Evolutionary conservation across 495 filamentous ascomycete species (phyloP).

Genomic region (Aspergillus sclerotioniger): DNA sequence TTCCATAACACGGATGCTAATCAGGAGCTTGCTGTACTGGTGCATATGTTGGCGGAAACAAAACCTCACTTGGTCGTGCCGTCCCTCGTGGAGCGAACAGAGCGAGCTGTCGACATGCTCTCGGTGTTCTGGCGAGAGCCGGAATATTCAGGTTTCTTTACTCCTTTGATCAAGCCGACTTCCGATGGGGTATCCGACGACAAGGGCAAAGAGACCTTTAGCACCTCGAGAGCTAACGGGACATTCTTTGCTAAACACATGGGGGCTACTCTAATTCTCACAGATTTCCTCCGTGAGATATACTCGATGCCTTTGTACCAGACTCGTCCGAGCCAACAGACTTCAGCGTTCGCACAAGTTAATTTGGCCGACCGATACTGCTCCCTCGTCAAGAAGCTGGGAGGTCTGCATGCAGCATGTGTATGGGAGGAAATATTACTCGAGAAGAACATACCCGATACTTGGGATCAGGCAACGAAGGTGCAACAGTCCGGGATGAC

Average conservation of each 20-base stretch:
- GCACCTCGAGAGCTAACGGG: constrained; percentile 43
- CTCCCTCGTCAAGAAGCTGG: constrained; percentile 65
- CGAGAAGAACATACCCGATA: constrained; percentile 61
- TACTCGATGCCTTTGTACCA: constrained; percentile 67
- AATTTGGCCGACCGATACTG: constrained; percentile 80
- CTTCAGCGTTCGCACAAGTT: constrained; percentile 62
- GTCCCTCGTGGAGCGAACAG: constrained; percentile 70
- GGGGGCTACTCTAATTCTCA: constrained; percentile 68
- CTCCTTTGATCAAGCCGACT: constrained; percentile 49
- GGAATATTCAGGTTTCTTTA: constrained; percentile 62
- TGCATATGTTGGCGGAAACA: constrained; percentile 77
- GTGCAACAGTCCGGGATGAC: constrained; percentile 46
- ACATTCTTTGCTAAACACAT: constrained; percentile 76
- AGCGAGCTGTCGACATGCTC: constrained; percentile 64
- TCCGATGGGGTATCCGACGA: constrained; percentile 23
- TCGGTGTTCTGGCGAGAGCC: constrained; percentile 54
- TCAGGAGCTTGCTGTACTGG: constrained; percentile 65
- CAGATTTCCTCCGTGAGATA: constrained; percentile 67
- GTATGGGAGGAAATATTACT: constrained; percentile 81
- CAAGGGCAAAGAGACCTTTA: constrained; percentile 16
- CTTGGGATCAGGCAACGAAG: constrained; percentile 64
- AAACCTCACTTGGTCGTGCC: constrained; percentile 81
- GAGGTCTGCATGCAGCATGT: constrained; percentile 71
- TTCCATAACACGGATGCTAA: constrained; percentile 66
- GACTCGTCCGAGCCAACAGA: constrained; percentile 50